Percentiles rank a stretch among this genome's conserved stretches.
Conservation (phyloP, 495 filamentous ascomycete species). For the Neurospora sp. region DNA sequence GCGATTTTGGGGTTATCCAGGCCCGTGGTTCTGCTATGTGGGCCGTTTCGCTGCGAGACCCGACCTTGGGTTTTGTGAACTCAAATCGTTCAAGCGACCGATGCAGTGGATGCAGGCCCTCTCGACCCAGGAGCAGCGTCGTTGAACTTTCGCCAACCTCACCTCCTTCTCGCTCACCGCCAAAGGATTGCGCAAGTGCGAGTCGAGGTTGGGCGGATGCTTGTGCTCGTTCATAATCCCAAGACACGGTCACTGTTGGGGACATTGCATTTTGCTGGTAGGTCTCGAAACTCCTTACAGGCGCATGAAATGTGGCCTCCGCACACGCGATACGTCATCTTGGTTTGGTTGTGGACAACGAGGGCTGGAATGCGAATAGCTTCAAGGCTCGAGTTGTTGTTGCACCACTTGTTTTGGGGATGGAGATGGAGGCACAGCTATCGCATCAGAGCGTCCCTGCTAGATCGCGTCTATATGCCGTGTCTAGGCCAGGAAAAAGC, state of each 20-base stretch:
- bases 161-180: neutral
- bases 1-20: conserved; percentile 5
- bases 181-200: neutral
- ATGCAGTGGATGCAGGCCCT: conserved; percentile 6
- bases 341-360: neutral
- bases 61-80: conserved; percentile 8
- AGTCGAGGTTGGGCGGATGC: neutral
- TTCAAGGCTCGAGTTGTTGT: neutral
- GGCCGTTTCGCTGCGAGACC: conserved; percentile 8
- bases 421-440: neutral
- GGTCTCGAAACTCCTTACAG: neutral
- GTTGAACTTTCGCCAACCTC: neutral
- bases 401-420: neutral
- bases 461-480: neutral
- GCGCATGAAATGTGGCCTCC: neutral
- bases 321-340: neutral
- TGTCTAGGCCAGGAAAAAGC: neutral
- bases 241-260: neutral
- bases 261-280: neutral
- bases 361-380: neutral
- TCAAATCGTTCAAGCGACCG: conserved; percentile 16
- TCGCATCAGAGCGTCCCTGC: neutral
- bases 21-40: conserved; percentile 12
- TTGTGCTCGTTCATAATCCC: neutral
- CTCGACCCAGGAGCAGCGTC: neutral